Evolutionary conservation across 2,329 filamentous ascomycete genomes (phyloP).

Genomic region (Botryotinia narcissicola): DNA sequence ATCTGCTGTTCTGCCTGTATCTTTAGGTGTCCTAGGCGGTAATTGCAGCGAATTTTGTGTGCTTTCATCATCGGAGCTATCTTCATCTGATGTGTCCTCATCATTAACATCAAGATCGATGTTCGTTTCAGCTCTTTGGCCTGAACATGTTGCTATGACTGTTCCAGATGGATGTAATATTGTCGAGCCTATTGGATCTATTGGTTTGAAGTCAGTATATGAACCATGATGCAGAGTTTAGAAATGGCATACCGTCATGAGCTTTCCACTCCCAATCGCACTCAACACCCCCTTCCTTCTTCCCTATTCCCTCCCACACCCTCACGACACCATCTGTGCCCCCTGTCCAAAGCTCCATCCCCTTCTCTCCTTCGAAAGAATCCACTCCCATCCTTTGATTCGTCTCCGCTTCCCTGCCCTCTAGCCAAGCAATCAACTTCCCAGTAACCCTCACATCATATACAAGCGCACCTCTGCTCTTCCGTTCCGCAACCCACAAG

Average conservation of each 20-base stretch:
- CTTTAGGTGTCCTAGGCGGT: neutral
- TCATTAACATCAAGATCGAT: constrained; percentile 18
- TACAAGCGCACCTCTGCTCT: constrained; percentile 53
- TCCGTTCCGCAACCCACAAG: constrained; percentile 60
- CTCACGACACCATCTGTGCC: constrained; percentile 52
- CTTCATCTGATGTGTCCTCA: constrained; percentile 22
- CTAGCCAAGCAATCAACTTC: constrained; percentile 53
- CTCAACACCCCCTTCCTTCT: constrained; percentile 42
- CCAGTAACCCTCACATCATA: constrained; percentile 62
- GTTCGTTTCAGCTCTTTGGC: constrained; percentile 30
- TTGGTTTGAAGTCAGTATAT: constrained; percentile 13
- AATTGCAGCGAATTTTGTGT: neutral
- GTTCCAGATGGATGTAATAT: constrained; percentile 37
- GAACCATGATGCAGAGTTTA: neutral
- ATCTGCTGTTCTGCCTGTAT: constrained; percentile 35
- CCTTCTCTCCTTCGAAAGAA: constrained; percentile 49
- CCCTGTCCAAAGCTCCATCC: constrained; percentile 64
- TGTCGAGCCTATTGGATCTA: constrained; percentile 37
- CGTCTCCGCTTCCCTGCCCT: constrained; percentile 49
- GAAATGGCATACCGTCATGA: constrained; percentile 34
- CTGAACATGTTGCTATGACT: constrained; percentile 39
- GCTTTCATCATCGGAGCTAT: constrained; percentile 15
- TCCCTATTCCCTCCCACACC: constrained; percentile 58
- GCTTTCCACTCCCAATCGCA: constrained; percentile 38
- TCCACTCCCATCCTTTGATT: constrained; percentile 58